A percentile compares a stretch with the other conserved stretches of the same genome.
Conservation (phyloP, 2,329 filamentous ascomycete genomes). For the Cladosporium sp. region DNA sequence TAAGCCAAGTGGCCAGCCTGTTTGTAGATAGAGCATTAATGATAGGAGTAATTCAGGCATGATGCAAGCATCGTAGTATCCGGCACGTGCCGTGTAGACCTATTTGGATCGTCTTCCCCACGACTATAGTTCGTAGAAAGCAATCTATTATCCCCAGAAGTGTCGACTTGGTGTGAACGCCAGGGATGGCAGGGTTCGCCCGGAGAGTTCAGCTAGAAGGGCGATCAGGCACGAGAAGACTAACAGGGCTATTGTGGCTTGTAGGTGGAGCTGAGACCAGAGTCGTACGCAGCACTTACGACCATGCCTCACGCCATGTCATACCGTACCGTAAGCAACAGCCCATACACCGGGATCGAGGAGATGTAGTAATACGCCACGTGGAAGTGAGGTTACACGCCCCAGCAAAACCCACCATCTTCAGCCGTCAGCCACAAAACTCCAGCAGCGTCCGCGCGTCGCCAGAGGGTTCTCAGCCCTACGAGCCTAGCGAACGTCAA, state of each 20-base stretch:
- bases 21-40: conserved; percentile 7
- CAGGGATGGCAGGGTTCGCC: not conserved
- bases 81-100: too few species aligned
- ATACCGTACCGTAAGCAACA: not conserved
- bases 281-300: not conserved
- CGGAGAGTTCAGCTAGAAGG: not conserved
- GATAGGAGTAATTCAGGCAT: not conserved
- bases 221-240: not conserved
- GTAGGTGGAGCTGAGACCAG: not conserved
- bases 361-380: not conserved
- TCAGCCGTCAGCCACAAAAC: not conserved
- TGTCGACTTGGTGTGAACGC: not conserved
- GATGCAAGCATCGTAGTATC: too few species aligned
- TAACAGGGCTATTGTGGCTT: not conserved
- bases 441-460: not conserved
- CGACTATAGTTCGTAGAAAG: too few species aligned
- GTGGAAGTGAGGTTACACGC: not conserved
- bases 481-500: not conserved
- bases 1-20: conserved; percentile 19
- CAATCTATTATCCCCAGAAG: too few species aligned
- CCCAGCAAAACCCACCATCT: not conserved
- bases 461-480: not conserved
- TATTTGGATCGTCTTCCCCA: too few species aligned
- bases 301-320: not conserved
- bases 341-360: not conserved